Evolutionary conservation across 2,329 filamentous ascomycete genomes (phyloP).

Genomic region (Botrytis aclada): DNA sequence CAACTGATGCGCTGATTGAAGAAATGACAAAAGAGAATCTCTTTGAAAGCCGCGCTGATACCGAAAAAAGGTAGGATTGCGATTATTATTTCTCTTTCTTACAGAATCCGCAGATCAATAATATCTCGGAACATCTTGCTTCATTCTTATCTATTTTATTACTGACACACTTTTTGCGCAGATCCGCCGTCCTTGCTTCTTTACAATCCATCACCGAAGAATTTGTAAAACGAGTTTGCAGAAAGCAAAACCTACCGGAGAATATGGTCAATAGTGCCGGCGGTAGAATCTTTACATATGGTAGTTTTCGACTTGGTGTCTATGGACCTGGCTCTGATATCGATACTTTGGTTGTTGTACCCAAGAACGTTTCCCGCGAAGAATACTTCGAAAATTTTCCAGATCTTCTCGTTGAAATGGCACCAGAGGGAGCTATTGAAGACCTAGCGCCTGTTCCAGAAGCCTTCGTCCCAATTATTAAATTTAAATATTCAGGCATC

Average conservation of each 20-base stretch:
- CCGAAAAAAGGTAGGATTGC: conserved; percentile 67
- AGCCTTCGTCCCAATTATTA: conserved; percentile 95
- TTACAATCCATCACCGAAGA: conserved; percentile 79
- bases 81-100: background rate
- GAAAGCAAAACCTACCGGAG: conserved; percentile 58
- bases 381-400: conserved; percentile 94
- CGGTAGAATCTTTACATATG: conserved; percentile 93
- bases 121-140: background rate
- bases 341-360: conserved; percentile 89
- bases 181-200: conserved; percentile 65
- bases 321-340: conserved; percentile 97
- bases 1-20: conserved; percentile 75
- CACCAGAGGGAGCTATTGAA: conserved; percentile 73
- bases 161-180: conserved; percentile 37
- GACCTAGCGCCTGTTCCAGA: conserved; percentile 84
- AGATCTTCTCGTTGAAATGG: conserved; percentile 71
- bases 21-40: conserved; percentile 88
- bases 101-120: background rate
- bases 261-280: conserved; percentile 78
- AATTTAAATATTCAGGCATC: conserved; percentile 86
- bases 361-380: conserved; percentile 81
- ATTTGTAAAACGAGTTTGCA: conserved; percentile 76
- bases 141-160: conserved; percentile 1
- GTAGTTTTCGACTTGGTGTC: conserved; percentile 91
- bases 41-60: conserved; percentile 81